Evolutionary conservation across 169 alveolate species (phyloP), one percentile per base, ranked within the genome.

Genomic region (Neospora caninum): DNA sequence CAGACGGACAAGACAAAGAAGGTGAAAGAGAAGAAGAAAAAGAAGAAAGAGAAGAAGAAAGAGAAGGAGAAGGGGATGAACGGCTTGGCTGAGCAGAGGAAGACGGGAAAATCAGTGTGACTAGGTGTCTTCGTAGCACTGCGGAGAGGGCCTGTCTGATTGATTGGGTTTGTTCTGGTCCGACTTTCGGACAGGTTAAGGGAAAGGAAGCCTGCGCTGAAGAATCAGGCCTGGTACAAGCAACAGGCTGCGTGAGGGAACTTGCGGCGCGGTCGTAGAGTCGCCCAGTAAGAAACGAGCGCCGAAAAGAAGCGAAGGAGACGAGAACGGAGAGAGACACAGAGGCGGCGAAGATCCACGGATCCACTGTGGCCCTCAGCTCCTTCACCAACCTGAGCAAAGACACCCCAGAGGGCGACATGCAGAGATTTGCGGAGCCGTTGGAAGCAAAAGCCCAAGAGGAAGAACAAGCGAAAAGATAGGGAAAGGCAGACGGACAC

Each of bases 251-350:
- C 25, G 73, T 29, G 73, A 64, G 73, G 27, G 64, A 53, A 64
- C 42, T 6, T 10, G 94, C 94, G 20, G 94, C 94, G 86, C 88
- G 54, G 73, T 91, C 94, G 53, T 70, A 91, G 67, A 91, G 67
- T 29, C 78, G 94, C 2, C 94, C 94, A 18, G 82, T 10, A 42
- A 91, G 29, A 70, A 70, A 91, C 29, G 94, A 91, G 34, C 94
- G 45, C 22, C 54, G 42, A 38, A 91, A 91, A 0, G 94, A 91
- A 29, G 94, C 94, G 22, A 43, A 86, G 22, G 83, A 67, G 45
- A 78, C 94, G 27, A 80, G 80, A 7, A 91, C 54, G 34, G 94
- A 91, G 31, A 91, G 94, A 9, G 78, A 49, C 4, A 70, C 80
- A n/a, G 94, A 86, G 78, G 94, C 80, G 29, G n/a, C 41, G 54